A percentile compares a stretch with the other conserved stretches of the same genome.
These are phyloP conservation scores for Lodderomyces elongisporus DNA, from an alignment of 1,139 yeast genomes.

Conservation along the genomic window DNA sequence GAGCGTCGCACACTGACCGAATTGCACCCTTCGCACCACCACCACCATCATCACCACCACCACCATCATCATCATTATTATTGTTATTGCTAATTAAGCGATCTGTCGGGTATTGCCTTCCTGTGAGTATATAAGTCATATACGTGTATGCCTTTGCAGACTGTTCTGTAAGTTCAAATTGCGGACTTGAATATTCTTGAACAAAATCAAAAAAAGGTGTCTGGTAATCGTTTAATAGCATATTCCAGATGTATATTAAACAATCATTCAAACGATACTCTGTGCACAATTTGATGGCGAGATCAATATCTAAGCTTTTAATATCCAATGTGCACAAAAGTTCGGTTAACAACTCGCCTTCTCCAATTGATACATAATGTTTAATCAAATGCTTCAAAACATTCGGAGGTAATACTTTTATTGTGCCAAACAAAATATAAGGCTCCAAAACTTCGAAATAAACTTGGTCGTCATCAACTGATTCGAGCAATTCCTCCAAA, in stretches of 20 bases:
- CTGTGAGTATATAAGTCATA: slow-evolving; percentile 65
- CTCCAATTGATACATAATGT: slow-evolving; percentile 34
- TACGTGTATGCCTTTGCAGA: slow-evolving; percentile 49
- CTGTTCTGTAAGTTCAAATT: slow-evolving; percentile 15
- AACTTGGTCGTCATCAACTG: slow-evolving; percentile 24
- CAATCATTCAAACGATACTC: slow-evolving; percentile 54
- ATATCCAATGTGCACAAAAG: slow-evolving; percentile 64
- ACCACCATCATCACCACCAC: no score
- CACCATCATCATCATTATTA: no score
- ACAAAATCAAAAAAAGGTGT: slow-evolving; percentile 64
- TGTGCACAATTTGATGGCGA: slow-evolving; percentile 57
- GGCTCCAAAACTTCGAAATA: slow-evolving; percentile 52
- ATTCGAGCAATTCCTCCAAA: slow-evolving; percentile 53
- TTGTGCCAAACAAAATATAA: slow-evolving; percentile 43
- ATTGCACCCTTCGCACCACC: slow-evolving; percentile 34
- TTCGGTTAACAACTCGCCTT: slow-evolving; percentile 54
- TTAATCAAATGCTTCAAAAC: slow-evolving; percentile 57
- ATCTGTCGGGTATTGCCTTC: slow-evolving; percentile 75
- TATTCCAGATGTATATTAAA: slow-evolving; percentile 63
- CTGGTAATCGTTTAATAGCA: slow-evolving; percentile 56
- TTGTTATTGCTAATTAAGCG: slow-evolving; percentile 28
- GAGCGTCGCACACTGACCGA: slow-evolving; percentile 42
- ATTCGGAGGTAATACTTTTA: slow-evolving; percentile 53
- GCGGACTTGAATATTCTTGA: slow-evolving; percentile 22
- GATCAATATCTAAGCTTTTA: slow-evolving; percentile 64